Conservation (phyloP, 1,284 basidiomycete species). For the Puccinia coronata region DNA sequence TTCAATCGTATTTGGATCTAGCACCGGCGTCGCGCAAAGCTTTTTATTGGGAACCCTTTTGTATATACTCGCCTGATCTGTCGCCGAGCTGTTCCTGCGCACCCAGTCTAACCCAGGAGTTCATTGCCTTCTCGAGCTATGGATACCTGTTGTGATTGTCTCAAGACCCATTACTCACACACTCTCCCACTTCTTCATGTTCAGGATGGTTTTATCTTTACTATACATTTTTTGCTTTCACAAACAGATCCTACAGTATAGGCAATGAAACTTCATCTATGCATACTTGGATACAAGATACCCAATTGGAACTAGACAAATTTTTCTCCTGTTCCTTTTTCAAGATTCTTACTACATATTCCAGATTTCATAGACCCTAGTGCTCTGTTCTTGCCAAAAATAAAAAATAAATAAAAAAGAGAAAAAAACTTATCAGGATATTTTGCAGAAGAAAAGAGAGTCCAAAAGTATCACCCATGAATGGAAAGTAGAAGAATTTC, state of each 20-base stretch:
- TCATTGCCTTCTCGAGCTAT: too few species aligned
- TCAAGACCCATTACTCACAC: neutral
- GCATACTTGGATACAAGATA: too few species aligned
- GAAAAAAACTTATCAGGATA: too few species aligned
- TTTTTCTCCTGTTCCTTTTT: too few species aligned
- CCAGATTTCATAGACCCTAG: too few species aligned
- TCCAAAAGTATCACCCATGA: too few species aligned
- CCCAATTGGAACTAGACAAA: too few species aligned
- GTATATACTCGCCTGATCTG: conserved; percentile 16
- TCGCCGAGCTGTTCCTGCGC: neutral
- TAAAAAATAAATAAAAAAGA: too few species aligned
- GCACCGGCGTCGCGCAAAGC: neutral
- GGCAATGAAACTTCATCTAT: conserved; percentile 4
- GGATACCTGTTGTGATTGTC: neutral
- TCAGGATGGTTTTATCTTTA: neutral
- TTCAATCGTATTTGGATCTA: neutral
- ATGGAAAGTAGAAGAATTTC: too few species aligned
- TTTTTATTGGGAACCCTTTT: neutral
- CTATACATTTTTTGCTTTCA: neutral
- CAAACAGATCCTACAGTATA: neutral
- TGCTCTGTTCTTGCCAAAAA: too few species aligned
- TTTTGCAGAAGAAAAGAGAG: too few species aligned
- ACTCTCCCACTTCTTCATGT: neutral
- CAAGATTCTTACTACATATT: too few species aligned
- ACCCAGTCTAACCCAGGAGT: neutral